A percentile compares a stretch with the other conserved stretches of the same genome.
Evolutionary conservation across 768 basidiomycete species (phyloP).

Genomic region (Hygrophorus russula): DNA sequence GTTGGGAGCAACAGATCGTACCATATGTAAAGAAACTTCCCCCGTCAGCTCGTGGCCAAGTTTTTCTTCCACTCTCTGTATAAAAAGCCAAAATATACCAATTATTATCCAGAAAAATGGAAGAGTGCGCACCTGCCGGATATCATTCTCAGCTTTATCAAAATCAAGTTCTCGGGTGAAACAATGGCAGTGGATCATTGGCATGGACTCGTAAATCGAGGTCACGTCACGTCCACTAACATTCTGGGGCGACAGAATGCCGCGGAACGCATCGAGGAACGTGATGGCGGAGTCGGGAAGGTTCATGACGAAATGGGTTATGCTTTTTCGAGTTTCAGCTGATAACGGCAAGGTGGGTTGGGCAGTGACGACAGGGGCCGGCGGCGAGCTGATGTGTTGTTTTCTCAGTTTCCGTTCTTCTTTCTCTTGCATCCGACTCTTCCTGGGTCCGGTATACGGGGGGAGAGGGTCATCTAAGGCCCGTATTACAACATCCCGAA

Average conservation of each 20-base stretch:
- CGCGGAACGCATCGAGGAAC: slow-evolving; percentile 84
- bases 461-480: slow-evolving; percentile 60
- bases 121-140: slow-evolving; percentile 51
- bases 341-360: slow-evolving; percentile 10
- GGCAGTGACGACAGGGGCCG: slow-evolving; percentile 10
- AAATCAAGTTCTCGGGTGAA: slow-evolving; percentile 80
- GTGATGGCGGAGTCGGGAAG: slow-evolving; percentile 84
- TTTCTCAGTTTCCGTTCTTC: slow-evolving; percentile 29
- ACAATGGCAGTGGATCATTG: slow-evolving; percentile 92
- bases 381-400: no score
- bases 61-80: slow-evolving; percentile 62
- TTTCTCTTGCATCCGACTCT: slow-evolving; percentile 33
- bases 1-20: slow-evolving; percentile 88
- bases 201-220: slow-evolving; percentile 54
- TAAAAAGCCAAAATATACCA: slow-evolving; percentile 1
- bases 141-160: slow-evolving; percentile 62
- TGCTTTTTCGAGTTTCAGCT: slow-evolving; percentile 31
- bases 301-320: slow-evolving; percentile 96
- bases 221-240: slow-evolving; percentile 21
- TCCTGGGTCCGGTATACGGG: slow-evolving; percentile 36
- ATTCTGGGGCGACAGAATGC: slow-evolving; percentile 35
- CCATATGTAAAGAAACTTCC: slow-evolving; percentile 52
- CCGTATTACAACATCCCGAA: slow-evolving; percentile 42
- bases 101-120: neutral
- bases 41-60: slow-evolving; percentile 44